phyloP scores from a whole-genome alignment of 2,329 filamentous ascomycete genomes.

The Sporothrix brasiliensis region DNA sequence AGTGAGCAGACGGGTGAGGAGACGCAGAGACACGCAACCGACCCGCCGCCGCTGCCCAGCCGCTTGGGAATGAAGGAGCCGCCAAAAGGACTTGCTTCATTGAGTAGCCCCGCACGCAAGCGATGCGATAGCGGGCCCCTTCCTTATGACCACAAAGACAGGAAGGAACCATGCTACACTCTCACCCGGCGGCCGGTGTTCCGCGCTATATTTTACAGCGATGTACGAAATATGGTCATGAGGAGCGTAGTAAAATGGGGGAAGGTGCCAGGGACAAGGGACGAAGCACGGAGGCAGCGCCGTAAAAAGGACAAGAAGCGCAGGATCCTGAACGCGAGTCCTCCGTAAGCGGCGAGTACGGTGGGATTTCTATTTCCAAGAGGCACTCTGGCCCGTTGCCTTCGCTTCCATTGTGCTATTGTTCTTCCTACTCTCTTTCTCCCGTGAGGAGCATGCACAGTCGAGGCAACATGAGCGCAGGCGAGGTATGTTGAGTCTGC shows the following conservation, averaged over 20 bases:
- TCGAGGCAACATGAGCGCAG: constrained; percentile 6
- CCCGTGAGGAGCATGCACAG: neutral
- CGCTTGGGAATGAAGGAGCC: neutral
- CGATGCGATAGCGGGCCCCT: neutral
- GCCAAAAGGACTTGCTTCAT: constrained; percentile 24
- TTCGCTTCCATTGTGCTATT: neutral
- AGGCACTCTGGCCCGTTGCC: neutral
- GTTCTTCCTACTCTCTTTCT: neutral
- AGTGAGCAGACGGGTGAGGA: neutral
- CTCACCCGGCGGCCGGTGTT: neutral
- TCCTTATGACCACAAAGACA: neutral
- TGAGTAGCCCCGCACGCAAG: constrained; percentile 29
- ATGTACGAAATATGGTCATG: neutral
- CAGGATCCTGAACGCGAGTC: neutral
- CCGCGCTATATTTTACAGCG: constrained; percentile 15
- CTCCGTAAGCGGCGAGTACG: constrained; percentile 8
- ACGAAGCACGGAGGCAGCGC: neutral
- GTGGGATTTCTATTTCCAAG: neutral
- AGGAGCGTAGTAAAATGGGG: constrained; percentile 5
- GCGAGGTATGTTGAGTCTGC: neutral
- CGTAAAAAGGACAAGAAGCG: constrained; percentile 3
- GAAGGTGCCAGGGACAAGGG: constrained; percentile 12
- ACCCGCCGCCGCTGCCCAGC: too few species aligned
- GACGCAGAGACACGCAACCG: too few species aligned
- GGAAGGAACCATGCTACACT: constrained; percentile 4